Evolutionary conservation across 495 filamentous ascomycete genomes (phyloP).

Genomic region (Hypoxylon perforatum): DNA sequence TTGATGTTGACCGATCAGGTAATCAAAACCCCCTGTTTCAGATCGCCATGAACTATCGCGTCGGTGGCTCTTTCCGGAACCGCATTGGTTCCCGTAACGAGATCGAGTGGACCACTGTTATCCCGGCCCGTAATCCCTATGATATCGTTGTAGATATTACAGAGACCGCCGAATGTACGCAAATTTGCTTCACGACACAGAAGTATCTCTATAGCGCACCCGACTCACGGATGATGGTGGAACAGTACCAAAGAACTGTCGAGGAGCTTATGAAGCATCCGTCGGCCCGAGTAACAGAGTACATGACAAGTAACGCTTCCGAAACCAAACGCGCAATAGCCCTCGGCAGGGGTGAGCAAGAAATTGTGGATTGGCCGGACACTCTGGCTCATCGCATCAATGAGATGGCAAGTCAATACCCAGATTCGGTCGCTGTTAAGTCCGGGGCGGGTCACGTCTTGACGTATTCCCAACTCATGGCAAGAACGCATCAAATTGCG

Average conservation of each 20-base stretch:
- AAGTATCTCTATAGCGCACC: slow-evolving; percentile 22
- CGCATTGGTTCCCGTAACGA: neutral
- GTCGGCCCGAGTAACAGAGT: neutral
- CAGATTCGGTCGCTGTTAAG: too few relatives aligned
- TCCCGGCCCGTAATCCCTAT: neutral
- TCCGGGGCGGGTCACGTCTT: too few relatives aligned
- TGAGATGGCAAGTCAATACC: too few relatives aligned
- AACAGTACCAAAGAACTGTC: neutral
- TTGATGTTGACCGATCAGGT: neutral
- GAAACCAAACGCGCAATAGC: too few relatives aligned
- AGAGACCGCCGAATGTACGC: neutral
- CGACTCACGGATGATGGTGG: slow-evolving; percentile 13
- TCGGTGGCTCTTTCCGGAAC: neutral
- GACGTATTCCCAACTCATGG: too few relatives aligned
- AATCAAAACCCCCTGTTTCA: slow-evolving; percentile 22
- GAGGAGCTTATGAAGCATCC: slow-evolving; percentile 4
- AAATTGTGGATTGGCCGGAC: too few relatives aligned
- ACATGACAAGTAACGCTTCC: too few relatives aligned
- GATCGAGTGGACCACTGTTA: slow-evolving; percentile 4
- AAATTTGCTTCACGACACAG: slow-evolving; percentile 8
- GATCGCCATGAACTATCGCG: slow-evolving; percentile 16
- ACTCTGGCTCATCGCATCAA: too few relatives aligned
- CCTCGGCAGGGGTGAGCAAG: too few relatives aligned
- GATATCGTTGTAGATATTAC: neutral
- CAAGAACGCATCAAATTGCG: too few relatives aligned